Evolutionary conservation across 2,329 filamentous ascomycete species (phyloP), one percentile per base, ranked within the genome.

Genomic region (Aspergillus sp.): DNA sequence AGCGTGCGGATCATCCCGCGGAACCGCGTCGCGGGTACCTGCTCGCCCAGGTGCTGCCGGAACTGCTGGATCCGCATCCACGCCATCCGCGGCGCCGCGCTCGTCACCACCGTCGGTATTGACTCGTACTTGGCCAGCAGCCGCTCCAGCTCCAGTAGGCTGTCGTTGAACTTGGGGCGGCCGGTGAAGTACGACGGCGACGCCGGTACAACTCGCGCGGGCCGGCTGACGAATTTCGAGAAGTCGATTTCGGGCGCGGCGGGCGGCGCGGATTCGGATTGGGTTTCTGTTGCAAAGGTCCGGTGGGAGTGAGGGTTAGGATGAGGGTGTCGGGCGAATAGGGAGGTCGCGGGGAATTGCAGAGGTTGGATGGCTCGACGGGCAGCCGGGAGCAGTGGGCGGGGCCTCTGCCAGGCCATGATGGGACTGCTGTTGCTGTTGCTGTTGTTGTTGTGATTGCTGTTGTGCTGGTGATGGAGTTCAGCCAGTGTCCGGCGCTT

Each of bases 131-230:
- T 80, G 33, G 76, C 75, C 35, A 82, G 64, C 15, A 96, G 71
- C 8, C 73, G 69, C 48, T 85, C 75, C 29, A 98, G 71, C 28
- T 69, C 66, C 44, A 96, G 73, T 47, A 82, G 75, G 51, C 83
- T 75, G 63, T 98, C 91, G 61, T 81, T 91, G 68, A 94, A 95
- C 34, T 73, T 70, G 2, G 88, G 82, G 40, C 80, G 80, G 32
- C 81, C 81, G 32, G 86, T 88, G 67, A 96, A 98, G 65, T 98
- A 98, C n/a, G 89, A 91, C 2, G 85, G 80, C 22, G 88, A 94
- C 15, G 73, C 72, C 13, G 91, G 91, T 22, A 95, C 67, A 14
- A 93, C 68, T 44, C 91, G 84, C 33, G 83, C 78, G 43, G 75
- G 71, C 15, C 49, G 43, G 16, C 61, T 43, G 26, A 14, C 37